Conservation (phyloP, 139 green algal species). For the Chlorella sp. region DNA sequence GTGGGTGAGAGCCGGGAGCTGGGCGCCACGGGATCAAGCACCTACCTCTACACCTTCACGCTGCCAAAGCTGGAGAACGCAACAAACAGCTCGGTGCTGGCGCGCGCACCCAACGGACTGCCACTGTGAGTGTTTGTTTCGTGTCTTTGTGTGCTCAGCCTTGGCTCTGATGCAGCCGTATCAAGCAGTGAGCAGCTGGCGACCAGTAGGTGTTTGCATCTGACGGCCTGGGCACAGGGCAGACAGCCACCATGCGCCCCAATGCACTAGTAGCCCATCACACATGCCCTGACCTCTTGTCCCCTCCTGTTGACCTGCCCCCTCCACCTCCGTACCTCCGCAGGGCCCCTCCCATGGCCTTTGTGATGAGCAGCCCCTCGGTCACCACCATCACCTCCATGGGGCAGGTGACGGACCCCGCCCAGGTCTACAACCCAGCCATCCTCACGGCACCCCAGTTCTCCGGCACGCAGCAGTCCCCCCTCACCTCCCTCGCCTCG, state of each 20-base stretch:
- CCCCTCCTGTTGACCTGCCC: too few relatives aligned
- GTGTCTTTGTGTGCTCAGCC: too few relatives aligned
- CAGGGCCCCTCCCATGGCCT: neutral
- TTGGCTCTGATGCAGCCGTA: too few relatives aligned
- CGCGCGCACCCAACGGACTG: neutral
- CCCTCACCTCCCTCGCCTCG: neutral
- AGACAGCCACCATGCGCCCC: too few relatives aligned
- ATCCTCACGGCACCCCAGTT: neutral
- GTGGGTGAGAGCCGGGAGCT: neutral
- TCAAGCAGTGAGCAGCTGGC: too few relatives aligned
- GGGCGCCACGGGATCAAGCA: neutral
- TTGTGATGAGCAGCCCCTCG: neutral
- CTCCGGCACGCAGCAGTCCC: neutral
- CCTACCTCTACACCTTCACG: neutral
- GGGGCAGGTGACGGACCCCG: neutral
- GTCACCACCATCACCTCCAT: neutral
- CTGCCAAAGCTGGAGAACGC: neutral
- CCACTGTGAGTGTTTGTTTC: too few relatives aligned
- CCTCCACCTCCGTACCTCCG: too few relatives aligned
- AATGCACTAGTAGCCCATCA: too few relatives aligned
- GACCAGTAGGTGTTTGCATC: too few relatives aligned
- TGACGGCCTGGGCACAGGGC: too few relatives aligned
- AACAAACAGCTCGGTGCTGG: neutral
- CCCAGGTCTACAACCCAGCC: neutral
- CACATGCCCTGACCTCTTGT: too few relatives aligned